These are phyloP conservation scores for Hemerocallis citrina DNA, from an alignment of 106 monocot species.

Conservation along the genomic window DNA sequence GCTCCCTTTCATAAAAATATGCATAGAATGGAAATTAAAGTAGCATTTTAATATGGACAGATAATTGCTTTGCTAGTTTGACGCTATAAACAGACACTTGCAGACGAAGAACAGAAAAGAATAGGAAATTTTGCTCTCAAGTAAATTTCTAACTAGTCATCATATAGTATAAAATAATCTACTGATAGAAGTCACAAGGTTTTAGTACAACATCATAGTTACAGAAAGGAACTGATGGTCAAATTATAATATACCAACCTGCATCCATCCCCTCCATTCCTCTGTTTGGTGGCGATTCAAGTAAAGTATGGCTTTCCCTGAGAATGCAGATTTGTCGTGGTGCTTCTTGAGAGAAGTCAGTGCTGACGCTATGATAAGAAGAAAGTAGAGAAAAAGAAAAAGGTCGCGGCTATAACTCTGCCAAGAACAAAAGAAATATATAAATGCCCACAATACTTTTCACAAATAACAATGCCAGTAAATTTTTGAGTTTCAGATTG, in stretches of 20 bases:
- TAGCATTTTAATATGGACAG: no score
- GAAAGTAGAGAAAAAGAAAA: conserved; percentile 89
- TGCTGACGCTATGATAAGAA: conserved; percentile 79
- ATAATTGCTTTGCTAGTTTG: neutral
- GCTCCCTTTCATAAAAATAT: neutral
- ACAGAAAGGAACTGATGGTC: neutral
- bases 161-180: neutral
- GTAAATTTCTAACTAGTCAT: neutral
- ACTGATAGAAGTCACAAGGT: neutral
- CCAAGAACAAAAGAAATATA: neutral
- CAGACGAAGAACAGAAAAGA: neutral
- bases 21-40: no score
- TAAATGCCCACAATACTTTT: neutral
- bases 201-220: neutral
- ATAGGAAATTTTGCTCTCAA: neutral
- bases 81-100: neutral
- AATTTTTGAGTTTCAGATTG: neutral
- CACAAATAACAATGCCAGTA: neutral
- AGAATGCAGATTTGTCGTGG: conserved; percentile 79
- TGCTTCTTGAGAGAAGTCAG: conserved; percentile 88
- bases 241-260: conserved; percentile 38
- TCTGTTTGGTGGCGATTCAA: conserved; percentile 96
- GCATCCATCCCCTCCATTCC: conserved; percentile 99
- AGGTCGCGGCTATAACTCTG: conserved; percentile 93
- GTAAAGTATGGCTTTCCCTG: conserved; percentile 79